A percentile compares a stretch with the other conserved stretches of the same genome.
Conservation (phyloP, 306 rosid genomes). For the Ceratonia siliqua region DNA sequence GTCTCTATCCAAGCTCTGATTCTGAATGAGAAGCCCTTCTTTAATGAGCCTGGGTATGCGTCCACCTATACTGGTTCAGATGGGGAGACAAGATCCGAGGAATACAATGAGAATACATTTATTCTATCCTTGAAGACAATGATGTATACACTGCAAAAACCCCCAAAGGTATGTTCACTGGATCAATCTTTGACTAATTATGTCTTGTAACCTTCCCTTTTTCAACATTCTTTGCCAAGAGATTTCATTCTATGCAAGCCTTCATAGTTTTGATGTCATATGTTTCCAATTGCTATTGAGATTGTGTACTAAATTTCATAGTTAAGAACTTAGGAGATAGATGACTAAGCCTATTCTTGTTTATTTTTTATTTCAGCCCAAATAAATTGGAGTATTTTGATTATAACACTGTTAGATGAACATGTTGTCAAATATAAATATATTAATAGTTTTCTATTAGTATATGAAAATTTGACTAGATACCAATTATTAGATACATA, state of each 20-base stretch:
- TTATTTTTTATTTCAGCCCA: neutral
- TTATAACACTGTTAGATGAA: too few species aligned
- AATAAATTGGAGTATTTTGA: neutral
- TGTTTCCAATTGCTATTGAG: neutral
- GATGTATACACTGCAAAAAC: conserved; percentile 67
- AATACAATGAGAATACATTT: conserved; percentile 63
- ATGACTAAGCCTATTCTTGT: neutral
- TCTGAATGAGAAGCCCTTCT: conserved; percentile 73
- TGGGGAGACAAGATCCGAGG: conserved; percentile 62
- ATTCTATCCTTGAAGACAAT: conserved; percentile 70
- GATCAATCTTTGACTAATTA: neutral
- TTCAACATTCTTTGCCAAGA: neutral
- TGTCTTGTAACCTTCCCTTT: neutral
- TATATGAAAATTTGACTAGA: neutral
- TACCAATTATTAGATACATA: neutral
- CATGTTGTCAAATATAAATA: too few species aligned
- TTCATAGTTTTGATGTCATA: neutral
- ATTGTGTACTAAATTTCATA: neutral
- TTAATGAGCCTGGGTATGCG: conserved; percentile 71
- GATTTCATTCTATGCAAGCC: neutral
- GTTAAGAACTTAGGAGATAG: neutral
- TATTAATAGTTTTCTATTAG: neutral
- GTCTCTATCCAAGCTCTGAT: conserved; percentile 85
- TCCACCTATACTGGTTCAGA: conserved; percentile 32
- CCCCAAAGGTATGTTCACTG: conserved; percentile 60